Evolutionary conservation across 2,329 filamentous ascomycete genomes (phyloP).

Genomic region (Aspergillus novoparasiticus): DNA sequence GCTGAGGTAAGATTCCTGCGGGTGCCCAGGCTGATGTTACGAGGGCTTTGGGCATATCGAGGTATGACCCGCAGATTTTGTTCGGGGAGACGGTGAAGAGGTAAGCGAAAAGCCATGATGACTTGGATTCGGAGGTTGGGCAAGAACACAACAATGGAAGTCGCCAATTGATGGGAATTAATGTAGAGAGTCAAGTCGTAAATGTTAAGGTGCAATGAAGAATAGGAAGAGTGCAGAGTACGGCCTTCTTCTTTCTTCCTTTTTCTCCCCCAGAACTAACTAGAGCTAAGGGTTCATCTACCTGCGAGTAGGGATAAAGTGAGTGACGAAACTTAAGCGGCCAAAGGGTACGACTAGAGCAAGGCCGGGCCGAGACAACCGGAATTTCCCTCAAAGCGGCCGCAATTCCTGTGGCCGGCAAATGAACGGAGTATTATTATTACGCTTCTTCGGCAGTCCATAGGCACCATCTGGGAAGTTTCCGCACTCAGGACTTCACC

Average conservation of each 20-base stretch:
- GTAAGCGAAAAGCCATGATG: conserved; percentile 44
- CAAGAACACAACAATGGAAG: not conserved
- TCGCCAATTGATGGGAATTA: not conserved
- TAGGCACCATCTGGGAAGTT: conserved; percentile 28
- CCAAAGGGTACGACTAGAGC: conserved; percentile 10
- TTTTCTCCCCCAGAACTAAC: not conserved
- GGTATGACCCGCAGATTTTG: conserved; percentile 35
- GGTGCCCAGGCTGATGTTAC: conserved; percentile 20
- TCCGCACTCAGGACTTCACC: conserved; percentile 5
- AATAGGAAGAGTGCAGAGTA: not conserved
- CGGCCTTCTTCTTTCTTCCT: not conserved
- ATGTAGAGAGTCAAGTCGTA: not conserved
- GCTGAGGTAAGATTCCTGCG: conserved; percentile 31
- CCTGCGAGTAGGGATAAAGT: not conserved
- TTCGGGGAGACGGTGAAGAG: conserved; percentile 37
- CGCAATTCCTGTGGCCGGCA: conserved; percentile 27
- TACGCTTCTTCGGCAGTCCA: conserved; percentile 28
- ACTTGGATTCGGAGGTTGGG: not conserved
- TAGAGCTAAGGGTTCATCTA: not conserved
- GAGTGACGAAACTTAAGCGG: conserved; percentile 22
- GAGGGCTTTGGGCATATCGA: conserved; percentile 30
- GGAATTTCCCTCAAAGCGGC: conserved; percentile 27
- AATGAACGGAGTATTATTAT: conserved; percentile 38
- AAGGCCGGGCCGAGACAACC: conserved; percentile 32
- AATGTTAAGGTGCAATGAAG: not conserved